Percentiles rank a stretch among this genome's conserved stretches.
phyloP scores from a whole-genome alignment of 768 basidiomycete species.

The Pisolithus tinctorius region DNA sequence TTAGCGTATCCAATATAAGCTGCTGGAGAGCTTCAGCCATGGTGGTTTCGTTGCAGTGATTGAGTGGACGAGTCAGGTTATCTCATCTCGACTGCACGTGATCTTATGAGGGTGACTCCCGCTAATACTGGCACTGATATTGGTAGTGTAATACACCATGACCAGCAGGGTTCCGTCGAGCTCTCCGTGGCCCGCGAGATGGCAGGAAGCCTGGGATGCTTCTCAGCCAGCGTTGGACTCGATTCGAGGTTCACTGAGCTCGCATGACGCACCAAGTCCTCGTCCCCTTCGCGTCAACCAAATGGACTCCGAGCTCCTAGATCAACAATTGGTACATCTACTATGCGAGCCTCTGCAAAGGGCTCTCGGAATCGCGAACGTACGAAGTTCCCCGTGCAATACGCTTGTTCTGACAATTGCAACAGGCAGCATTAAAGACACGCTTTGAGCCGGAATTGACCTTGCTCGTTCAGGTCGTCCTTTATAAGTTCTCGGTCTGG shows the following conservation, averaged over 20 bases:
- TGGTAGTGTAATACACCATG: conserved; percentile 10
- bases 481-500: conserved; percentile 85
- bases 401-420: conserved; percentile 12
- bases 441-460: conserved; percentile 70
- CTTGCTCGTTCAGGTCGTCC: conserved; percentile 58
- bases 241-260: conserved; percentile 36
- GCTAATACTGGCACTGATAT: too few species aligned
- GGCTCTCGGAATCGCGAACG: conserved; percentile 62
- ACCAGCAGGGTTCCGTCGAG: conserved; percentile 4
- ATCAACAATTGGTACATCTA: conserved; percentile 78
- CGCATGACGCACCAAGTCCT: conserved; percentile 25
- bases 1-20: conserved; percentile 68
- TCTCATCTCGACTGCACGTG: background rate
- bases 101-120: background rate
- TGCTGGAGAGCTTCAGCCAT: conserved; percentile 82
- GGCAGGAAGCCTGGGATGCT: conserved; percentile 61
- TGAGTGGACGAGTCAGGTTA: conserved; percentile 2
- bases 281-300: conserved; percentile 81
- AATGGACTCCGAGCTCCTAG: conserved; percentile 85
- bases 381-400: conserved; percentile 29
- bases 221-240: conserved; percentile 49
- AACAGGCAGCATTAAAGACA: conserved; percentile 49
- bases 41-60: conserved; percentile 6
- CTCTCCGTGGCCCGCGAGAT: conserved; percentile 24
- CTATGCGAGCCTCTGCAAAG: conserved; percentile 77